Evolutionary conservation across 2,329 filamentous ascomycete species (phyloP), one percentile per base, ranked within the genome.

Genomic region (Cryphonectria parasitica): DNA sequence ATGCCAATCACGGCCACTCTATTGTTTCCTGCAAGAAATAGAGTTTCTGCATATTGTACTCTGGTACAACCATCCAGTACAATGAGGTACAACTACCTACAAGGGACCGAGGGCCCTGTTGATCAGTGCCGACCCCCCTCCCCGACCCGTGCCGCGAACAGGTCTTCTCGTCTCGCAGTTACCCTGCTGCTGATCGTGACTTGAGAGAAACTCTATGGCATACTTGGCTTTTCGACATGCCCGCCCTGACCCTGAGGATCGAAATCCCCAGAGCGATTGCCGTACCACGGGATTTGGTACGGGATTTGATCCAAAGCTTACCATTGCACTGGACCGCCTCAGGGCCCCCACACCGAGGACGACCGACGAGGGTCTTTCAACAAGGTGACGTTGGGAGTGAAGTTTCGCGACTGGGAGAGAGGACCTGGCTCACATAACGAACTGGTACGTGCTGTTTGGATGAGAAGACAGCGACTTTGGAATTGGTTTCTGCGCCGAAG

Each of bases 41-140:
- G 66, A 68, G 52, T 71, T 71, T 62, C 43, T 34, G 45, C 69
- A 63, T 58, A 63, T 49, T 34, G 19, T 11, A 11, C 58, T n/a
- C 34, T 54, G 25, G 25, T 65, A 13, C 25, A 3, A 39, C 64
- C 17, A 36, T 3, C 64, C 8, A 36, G 10, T 45, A 45, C 63
- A 7, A 36, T 10, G 63, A 45, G 64, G 43, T 65, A 65, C 64
- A 65, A 52, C 4, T n/a, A 36, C n/a, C 1, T 60, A 58, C 52
- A 66, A 58, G 61, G 15, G 36, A 43, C 6, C 34, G n/a, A 31
- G 34, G 36, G 11, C 64, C 52, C 49, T 43, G 17, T 64, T 31
- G 63, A 69, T 71, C 56, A 31, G 63, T 65, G 45, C 67, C 69
- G 69, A 71, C 69, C 69, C 69, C 69, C 69, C 69, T 34, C 52